phyloP scores from a whole-genome alignment of 2,329 filamentous ascomycete genomes.

The Epicoccum nigrum region DNA sequence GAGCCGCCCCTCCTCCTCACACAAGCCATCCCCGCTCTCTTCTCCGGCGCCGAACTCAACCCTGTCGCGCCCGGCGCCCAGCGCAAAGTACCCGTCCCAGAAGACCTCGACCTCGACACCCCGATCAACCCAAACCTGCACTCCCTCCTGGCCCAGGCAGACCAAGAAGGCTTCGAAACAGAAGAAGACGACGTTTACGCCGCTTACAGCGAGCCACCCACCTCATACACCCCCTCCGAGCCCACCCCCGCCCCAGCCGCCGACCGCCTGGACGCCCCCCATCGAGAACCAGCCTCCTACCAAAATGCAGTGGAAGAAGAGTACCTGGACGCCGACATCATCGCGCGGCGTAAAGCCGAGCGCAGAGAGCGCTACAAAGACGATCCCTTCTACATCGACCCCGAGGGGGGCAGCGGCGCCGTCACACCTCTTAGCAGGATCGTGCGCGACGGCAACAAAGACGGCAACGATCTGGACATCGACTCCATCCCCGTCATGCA shows the following conservation, averaged over 20 bases:
- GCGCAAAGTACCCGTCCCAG: conserved; percentile 80
- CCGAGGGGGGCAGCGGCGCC: conserved; percentile 60
- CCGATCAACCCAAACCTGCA: conserved; percentile 80
- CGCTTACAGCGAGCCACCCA: conserved; percentile 54
- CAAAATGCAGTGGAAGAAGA: conserved; percentile 54
- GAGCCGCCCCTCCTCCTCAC: conserved; percentile 85
- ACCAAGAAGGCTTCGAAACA: conserved; percentile 52
- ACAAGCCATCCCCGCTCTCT: conserved; percentile 87
- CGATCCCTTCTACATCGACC: conserved; percentile 91
- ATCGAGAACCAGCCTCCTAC: conserved; percentile 50
- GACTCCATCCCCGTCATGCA: conserved; percentile 97
- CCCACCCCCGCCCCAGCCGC: conserved; percentile 46
- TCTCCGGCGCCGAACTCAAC: conserved; percentile 85
- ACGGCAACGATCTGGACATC: conserved; percentile 77
- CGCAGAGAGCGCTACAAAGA: conserved; percentile 83
- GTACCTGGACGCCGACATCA: conserved; percentile 74
- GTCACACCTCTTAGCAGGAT: conserved; percentile 83
- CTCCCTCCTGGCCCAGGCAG: conserved; percentile 64
- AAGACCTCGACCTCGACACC: conserved; percentile 76
- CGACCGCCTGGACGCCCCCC: conserved; percentile 50
- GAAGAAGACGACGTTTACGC: conserved; percentile 53
- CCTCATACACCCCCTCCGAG: conserved; percentile 26
- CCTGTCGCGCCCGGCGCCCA: conserved; percentile 86
- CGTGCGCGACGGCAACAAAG: conserved; percentile 69
- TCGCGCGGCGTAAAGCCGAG: conserved; percentile 76